Base-by-base conservation (phyloP, 352 stramenopile species). In the Globisporangium cylindrosporum region DNA sequence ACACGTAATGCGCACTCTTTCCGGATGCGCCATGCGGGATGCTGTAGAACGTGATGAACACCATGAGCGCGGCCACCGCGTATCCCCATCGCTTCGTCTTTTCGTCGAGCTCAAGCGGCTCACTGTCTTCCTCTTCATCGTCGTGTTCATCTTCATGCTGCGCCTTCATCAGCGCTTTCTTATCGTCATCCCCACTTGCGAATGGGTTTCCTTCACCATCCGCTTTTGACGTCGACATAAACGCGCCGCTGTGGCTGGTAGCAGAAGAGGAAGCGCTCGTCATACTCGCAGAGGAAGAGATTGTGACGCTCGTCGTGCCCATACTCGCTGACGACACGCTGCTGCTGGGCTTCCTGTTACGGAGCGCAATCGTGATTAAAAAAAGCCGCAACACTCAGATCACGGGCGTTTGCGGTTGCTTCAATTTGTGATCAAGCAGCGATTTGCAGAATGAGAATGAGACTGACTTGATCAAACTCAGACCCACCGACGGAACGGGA, bases 1-100 rank as follows among this genome's bases (percentile, higher is more conserved):
- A 99, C 5, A 99, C 97, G 67, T 98, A 94, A 36, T 86, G 79
- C 18, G 74, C 82, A 64, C 80, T 88, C 73, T 93, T 93, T 62
- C 76, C 74, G 7, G 72, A 64, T 64, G 67, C 53, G 68, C 71
- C 58, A 64, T 75, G 63, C 59, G 76, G 76, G 76, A 90, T 68
- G 56, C 84, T 90, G 66, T 89, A 88, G 25, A 93, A 66, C 10
- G 85, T 93, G 53, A 89, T 79, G 41, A 88, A 49, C 34, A 90
- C 59, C 72, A 93, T 88, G 4, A 68, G 41, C 32, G 75, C 38
- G 14, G 85, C 85, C 38, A 86, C 15, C 0, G 73, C 79, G 59
- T 91, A 93, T 46, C 77, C 82, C 58, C 66, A 72, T 8, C 60
- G 59, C 62, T 78, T 74, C 32, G 76, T 72, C 15, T 14, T 60